phyloP scores from a whole-genome alignment of 768 basidiomycete species.

The Trametes sanguinea region DNA sequence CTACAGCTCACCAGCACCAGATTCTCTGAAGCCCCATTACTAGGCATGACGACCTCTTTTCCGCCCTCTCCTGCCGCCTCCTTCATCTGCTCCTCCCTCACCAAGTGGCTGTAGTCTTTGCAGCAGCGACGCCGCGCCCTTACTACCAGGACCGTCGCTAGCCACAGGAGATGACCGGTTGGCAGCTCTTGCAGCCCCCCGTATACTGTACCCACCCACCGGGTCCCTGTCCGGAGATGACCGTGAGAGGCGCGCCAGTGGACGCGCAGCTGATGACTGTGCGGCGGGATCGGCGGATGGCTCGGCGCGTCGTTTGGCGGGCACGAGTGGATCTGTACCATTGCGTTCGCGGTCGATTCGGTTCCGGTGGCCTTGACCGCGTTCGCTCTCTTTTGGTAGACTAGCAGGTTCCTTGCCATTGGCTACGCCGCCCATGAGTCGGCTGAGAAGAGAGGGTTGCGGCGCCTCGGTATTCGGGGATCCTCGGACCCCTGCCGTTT shows the following conservation, averaged over 20 bases:
- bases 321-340: slow-evolving; percentile 20
- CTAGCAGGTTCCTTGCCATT: slow-evolving; percentile 6
- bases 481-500: slow-evolving; percentile 8
- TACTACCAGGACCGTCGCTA: neutral
- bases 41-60: slow-evolving; percentile 7
- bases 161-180: slow-evolving; percentile 4
- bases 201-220: slow-evolving; percentile 52
- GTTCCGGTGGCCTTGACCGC: neutral
- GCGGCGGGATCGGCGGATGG: neutral
- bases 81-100: slow-evolving; percentile 1
- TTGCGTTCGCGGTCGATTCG: slow-evolving; percentile 7
- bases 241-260: slow-evolving; percentile 20
- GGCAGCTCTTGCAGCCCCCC: slow-evolving; percentile 47
- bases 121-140: slow-evolving; percentile 8
- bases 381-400: slow-evolving; percentile 10
- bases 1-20: neutral
- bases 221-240: slow-evolving; percentile 36
- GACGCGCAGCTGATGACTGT: slow-evolving; percentile 13
- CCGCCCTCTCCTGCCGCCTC: slow-evolving; percentile 7
- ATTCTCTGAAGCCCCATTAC: neutral
- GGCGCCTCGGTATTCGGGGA: neutral
- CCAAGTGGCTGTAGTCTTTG: slow-evolving; percentile 14
- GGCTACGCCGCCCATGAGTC: slow-evolving; percentile 14
- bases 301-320: slow-evolving; percentile 27
- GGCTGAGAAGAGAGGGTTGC: slow-evolving; percentile 29